phyloP scores from a whole-genome alignment of 2,329 filamentous ascomycete species.

The Claviceps purpurea region DNA sequence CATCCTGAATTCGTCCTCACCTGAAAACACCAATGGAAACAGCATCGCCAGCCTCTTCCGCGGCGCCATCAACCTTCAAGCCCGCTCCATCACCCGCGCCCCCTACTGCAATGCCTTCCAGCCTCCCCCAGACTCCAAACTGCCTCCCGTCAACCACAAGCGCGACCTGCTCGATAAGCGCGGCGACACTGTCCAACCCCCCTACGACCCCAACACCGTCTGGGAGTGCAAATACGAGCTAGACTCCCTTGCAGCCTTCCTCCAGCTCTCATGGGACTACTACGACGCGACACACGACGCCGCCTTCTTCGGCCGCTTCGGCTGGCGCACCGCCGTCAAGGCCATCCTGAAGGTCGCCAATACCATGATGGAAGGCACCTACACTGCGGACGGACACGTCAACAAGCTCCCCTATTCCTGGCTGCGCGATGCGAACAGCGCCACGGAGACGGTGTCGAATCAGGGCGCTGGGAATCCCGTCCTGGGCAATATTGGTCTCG shows the following conservation, averaged over 20 bases:
- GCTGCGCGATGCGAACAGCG: conserved; percentile 54
- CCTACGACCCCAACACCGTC: conserved; percentile 54
- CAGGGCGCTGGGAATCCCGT: conserved; percentile 69
- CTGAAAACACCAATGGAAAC: conserved; percentile 3
- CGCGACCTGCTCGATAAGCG: conserved; percentile 9
- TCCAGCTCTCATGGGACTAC: conserved; percentile 72
- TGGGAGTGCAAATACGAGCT: conserved; percentile 97
- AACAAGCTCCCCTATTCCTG: conserved; percentile 58
- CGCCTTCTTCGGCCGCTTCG: conserved; percentile 56
- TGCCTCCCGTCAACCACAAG: conserved; percentile 9
- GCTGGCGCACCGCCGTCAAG: conserved; percentile 62
- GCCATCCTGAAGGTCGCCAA: conserved; percentile 56
- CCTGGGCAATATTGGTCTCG: conserved; percentile 62
- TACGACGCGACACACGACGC: conserved; percentile 58
- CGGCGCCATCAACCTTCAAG: conserved; percentile 65
- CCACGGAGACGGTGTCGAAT: conserved; percentile 72
- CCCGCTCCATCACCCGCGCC: conserved; percentile 51
- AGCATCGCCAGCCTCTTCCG: conserved; percentile 53
- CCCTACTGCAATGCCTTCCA: conserved; percentile 96
- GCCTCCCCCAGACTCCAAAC: conserved; percentile 57
- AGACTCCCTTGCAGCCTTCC: conserved; percentile 77
- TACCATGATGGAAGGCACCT: conserved; percentile 62
- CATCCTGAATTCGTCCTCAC: conserved; percentile 39
- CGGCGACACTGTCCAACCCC: conserved; percentile 48
- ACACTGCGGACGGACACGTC: conserved; percentile 45